Base-by-base conservation (phyloP, 352 stramenopile species). In the Globisporangium perplexum region DNA sequence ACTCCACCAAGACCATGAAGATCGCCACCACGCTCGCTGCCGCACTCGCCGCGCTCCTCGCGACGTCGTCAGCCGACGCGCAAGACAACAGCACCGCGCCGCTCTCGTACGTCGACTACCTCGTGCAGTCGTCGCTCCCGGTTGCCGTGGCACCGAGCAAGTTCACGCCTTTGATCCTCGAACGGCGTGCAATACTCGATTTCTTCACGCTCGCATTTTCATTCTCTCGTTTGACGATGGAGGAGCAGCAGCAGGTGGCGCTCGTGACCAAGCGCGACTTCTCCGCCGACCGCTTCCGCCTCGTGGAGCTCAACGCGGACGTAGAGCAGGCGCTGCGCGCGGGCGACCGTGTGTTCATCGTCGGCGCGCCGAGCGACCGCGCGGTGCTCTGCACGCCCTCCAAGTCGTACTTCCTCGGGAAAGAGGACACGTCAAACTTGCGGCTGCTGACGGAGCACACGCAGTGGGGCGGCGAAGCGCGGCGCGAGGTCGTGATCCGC, bases 401-500 rank as follows among this genome's bases (percentile, higher is more conserved):
- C 52, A 77, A 79, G 56, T 89, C 81, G 17, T 94, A 74, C 61
- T 82, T 70, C 55, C 64, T 94, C 20, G 77, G 72, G 35, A 91
- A 90, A 33, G 83, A 94, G 46, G 82, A 91, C 46, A 91, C 77
- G 42, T 92, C 79, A 12, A 94, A 94, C 47, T 57, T 91, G 42
- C 79, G 82, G 3, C 59, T 94, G 20, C 50, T 94, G 4, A 90
- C 78, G 15, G 66, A 66, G 10, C 72, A 90, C 53, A 75, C 50
- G 23, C 22, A 81, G 28, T 92, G 81, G 81, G 65, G 47, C 15
- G 62, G 22, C 23, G 61, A 61, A n/a, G 17, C 26, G 31, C 44
- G 3, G 26, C n/a, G 54, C 23, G 68, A 59, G 14, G 80, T 94
- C 38, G 53, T 72, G 28, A 63, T 90, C 20, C 53, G 72, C 7